phyloP scores from a whole-genome alignment of 2,329 filamentous ascomycete species.

The Juglanconis oblonga region DNA sequence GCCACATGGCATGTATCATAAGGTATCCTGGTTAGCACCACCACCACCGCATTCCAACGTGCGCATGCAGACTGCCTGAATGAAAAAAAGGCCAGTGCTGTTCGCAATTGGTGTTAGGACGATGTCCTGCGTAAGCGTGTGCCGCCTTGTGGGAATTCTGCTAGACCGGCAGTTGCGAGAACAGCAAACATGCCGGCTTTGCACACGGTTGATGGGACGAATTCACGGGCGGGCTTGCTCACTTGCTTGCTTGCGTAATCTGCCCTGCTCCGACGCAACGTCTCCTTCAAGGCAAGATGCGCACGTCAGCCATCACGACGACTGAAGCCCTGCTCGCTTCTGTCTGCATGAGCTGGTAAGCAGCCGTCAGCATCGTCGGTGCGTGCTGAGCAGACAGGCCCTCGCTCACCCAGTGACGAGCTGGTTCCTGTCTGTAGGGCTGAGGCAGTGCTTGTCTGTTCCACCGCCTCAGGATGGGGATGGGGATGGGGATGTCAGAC shows the following conservation, averaged over 20 bases:
- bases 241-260: not conserved
- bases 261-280: not conserved
- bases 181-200: not conserved
- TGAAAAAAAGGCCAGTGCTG: too few relatives aligned
- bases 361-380: not conserved
- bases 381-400: too few relatives aligned
- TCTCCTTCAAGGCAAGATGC: not conserved
- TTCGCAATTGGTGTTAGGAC: too few relatives aligned
- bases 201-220: not conserved
- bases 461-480: constrained; percentile 1
- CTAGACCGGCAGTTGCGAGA: not conserved
- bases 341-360: not conserved
- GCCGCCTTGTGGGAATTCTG: not conserved
- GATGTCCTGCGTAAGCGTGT: too few relatives aligned
- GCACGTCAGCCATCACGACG: not conserved
- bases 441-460: constrained; percentile 10
- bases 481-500: not conserved
- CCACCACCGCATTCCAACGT: not conserved
- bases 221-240: not conserved
- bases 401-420: not conserved
- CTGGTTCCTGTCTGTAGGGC: constrained; percentile 15
- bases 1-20: not conserved
- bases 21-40: not conserved
- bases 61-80: too few relatives aligned
- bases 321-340: not conserved